Conservation (phyloP, 805 yeast species). For the Candida odintsovae region DNA sequence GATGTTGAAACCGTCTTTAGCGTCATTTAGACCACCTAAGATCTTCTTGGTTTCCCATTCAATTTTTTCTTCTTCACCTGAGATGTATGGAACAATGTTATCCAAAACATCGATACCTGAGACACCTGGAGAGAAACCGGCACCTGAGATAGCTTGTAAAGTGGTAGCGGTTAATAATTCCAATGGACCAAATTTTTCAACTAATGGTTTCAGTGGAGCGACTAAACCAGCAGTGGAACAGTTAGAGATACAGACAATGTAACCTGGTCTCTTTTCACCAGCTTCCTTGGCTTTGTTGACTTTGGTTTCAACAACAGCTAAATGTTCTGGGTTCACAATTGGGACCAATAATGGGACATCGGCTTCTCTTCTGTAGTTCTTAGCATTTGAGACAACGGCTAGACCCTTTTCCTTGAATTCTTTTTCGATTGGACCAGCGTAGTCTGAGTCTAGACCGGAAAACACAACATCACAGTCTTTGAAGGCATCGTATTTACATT, state of each 20-base stretch:
- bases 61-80: conserved; percentile 97
- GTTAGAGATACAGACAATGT: conserved; percentile 90
- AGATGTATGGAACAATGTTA: conserved; percentile 89
- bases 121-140: conserved; percentile 97
- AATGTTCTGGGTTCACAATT: conserved; percentile 88
- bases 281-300: conserved; percentile 46
- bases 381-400: conserved; percentile 89
- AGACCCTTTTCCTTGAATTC: conserved; percentile 78
- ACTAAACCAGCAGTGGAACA: conserved; percentile 98
- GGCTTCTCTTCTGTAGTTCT: conserved; percentile 84
- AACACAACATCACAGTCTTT: conserved; percentile 90
- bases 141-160: conserved; percentile 96
- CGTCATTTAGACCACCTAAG: conserved; percentile 55
- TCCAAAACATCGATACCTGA: conserved; percentile 92
- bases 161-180: conserved; percentile 85
- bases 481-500: conserved; percentile 73
- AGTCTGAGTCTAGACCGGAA: conserved; percentile 89
- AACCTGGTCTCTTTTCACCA: conserved; percentile 65
- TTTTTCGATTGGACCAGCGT: conserved; percentile 88
- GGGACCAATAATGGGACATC: conserved; percentile 94
- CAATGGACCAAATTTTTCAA: conserved; percentile 85
- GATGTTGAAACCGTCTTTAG: conserved; percentile 49
- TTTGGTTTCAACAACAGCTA: conserved; percentile 61
- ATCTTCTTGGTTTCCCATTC: conserved; percentile 98
- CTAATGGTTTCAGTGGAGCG: conserved; percentile 93